Evolutionary conservation across 495 filamentous ascomycete species (phyloP), one percentile per base, ranked within the genome.

Genomic region (Podospora conica): DNA sequence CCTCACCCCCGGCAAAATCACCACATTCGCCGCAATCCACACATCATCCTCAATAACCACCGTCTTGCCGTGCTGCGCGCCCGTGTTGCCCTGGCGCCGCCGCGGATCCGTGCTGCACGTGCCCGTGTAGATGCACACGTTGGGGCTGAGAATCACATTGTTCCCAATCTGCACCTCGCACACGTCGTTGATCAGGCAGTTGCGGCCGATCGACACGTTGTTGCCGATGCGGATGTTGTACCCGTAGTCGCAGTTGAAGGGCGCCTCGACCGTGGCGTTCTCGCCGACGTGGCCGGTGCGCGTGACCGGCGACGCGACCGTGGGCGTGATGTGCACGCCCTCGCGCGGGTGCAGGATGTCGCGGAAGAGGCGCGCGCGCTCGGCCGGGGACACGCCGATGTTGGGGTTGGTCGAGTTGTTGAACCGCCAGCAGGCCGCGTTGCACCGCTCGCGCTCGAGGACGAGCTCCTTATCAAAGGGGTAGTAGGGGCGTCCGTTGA

Each of bases 171-270:
- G 86, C 24, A 88, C 79, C 71, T 86, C 78, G 74, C 80, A 81
- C 33, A 92, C 88, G 71, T 98, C 95, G 60, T 93, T 85, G 71
- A 98, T 90, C 11, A 88, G 86, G 73, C 95, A 98, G 69, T 93
- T 92, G 57, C 90, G 84, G 10, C 90, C 91, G 65, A 98, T 93
- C 67, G 88, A 85, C 8, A 95, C 91, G 71, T 95, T 88, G 70
- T 93, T 90, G 23, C 91, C 95, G 67, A 98, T 88, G 48, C 84
- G 83, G 69, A 98, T 90, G 71, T 98, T 97, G 73, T 96, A 97
- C 2, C 95, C 95, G 71, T 97, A 98, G 71, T 97, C 92, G 76
- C 95, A 98, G 40, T 82, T 88, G 74, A 98, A 98, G 12, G 95
- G 94, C 3, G 91, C 87, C 66, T 97, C 92, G 53, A 98, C 91